A percentile compares a stretch with the other conserved stretches of the same genome.
Conservation (phyloP, 2,329 filamentous ascomycete genomes). For the Colletotrichum magnum region DNA sequence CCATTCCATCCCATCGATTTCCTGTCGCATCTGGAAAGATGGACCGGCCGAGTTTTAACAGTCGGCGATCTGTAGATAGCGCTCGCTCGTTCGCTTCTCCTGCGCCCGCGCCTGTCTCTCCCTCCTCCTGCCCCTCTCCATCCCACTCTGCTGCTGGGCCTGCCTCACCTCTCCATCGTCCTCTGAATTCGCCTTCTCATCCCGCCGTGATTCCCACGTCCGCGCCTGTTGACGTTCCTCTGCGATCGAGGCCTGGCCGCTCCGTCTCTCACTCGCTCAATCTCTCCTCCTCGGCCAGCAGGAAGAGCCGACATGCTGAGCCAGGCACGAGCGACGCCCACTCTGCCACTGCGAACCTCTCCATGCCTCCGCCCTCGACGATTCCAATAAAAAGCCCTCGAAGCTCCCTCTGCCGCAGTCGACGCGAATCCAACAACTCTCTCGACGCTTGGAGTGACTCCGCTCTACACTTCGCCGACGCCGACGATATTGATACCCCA, state of each 20-base stretch:
- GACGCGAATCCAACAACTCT: slow-evolving; percentile 59
- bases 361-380: slow-evolving; percentile 71
- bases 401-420: slow-evolving; percentile 56
- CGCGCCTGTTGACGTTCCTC: slow-evolving; percentile 19
- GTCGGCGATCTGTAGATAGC: slow-evolving; percentile 44
- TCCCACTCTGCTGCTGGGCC: slow-evolving; percentile 39
- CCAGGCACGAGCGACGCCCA: slow-evolving; percentile 70
- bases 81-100: slow-evolving; percentile 37
- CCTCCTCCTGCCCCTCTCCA: not conserved
- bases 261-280: slow-evolving; percentile 53
- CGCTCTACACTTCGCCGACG: slow-evolving; percentile 59
- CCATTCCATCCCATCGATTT: slow-evolving; percentile 17
- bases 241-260: slow-evolving; percentile 42
- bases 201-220: slow-evolving; percentile 9
- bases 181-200: slow-evolving; percentile 21
- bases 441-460: slow-evolving; percentile 56
- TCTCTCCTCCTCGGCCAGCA: slow-evolving; percentile 63
- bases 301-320: slow-evolving; percentile 72
- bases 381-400: slow-evolving; percentile 59
- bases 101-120: slow-evolving; percentile 5
- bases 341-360: slow-evolving; percentile 73
- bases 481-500: slow-evolving; percentile 65
- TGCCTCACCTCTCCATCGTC: slow-evolving; percentile 37
- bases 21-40: slow-evolving; percentile 39
- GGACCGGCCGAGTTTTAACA: slow-evolving; percentile 46